A percentile compares a stretch with the other conserved stretches of the same genome.
phyloP scores from a whole-genome alignment of 2,329 filamentous ascomycete species.

The Venturia asperata region DNA sequence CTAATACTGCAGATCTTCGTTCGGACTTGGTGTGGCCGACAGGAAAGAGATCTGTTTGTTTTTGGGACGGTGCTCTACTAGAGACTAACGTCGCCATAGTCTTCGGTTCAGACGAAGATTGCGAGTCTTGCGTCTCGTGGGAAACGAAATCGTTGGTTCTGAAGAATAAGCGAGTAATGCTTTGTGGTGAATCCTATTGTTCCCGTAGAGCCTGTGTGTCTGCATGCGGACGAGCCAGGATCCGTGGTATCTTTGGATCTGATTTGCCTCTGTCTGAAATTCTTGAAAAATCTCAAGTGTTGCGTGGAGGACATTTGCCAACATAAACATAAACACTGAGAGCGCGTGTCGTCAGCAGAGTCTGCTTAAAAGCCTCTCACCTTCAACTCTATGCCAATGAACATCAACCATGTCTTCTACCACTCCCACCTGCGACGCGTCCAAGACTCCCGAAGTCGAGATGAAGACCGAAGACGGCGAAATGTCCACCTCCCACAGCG shows the following conservation, averaged over 20 bases:
- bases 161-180: too few relatives aligned
- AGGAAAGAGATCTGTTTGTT: too few relatives aligned
- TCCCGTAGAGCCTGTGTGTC: not conserved
- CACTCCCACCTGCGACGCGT: not conserved
- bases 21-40: too few relatives aligned
- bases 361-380: not conserved
- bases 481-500: not conserved
- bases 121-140: too few relatives aligned
- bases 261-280: not conserved
- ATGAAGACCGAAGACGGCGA: not conserved
- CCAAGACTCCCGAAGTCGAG: not conserved
- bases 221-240: not conserved
- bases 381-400: not conserved
- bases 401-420: not conserved
- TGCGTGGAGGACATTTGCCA: not conserved
- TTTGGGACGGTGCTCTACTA: too few relatives aligned
- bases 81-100: too few relatives aligned
- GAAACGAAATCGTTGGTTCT: not conserved
- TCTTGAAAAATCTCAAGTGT: not conserved
- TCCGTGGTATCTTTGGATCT: not conserved
- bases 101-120: too few relatives aligned
- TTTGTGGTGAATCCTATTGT: too few relatives aligned
- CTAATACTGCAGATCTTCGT: too few relatives aligned
- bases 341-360: not conserved
- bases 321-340: not conserved